Conservation (phyloP, 2,329 filamentous ascomycete genomes). For the Clonostachys sp. region DNA sequence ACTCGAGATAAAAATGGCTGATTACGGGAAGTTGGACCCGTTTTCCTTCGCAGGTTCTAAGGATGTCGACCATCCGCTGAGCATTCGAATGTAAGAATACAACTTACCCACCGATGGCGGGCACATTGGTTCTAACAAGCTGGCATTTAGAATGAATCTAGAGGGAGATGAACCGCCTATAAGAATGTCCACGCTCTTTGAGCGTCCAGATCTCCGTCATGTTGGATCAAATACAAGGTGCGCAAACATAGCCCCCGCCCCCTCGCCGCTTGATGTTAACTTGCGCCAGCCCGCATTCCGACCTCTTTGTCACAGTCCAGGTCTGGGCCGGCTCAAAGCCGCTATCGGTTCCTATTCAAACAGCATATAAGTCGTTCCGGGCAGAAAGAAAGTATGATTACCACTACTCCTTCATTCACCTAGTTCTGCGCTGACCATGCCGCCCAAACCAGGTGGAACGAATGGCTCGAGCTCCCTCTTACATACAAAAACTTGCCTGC, state of each 20-base stretch:
- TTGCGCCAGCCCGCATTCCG: constrained; percentile 64
- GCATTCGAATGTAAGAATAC: constrained; percentile 54
- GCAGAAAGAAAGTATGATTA: constrained; percentile 52
- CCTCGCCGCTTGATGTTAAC: not conserved
- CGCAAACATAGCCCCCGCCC: constrained; percentile 2
- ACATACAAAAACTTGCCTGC: constrained; percentile 77
- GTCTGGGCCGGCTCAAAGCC: constrained; percentile 96
- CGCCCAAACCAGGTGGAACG: constrained; percentile 67
- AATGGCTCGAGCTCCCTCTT: constrained; percentile 89
- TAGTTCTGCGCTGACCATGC: not conserved
- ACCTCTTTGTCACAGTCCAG: constrained; percentile 89
- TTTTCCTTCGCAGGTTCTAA: constrained; percentile 94
- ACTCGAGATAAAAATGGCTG: constrained; percentile 23
- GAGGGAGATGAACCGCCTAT: constrained; percentile 36
- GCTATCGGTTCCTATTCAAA: constrained; percentile 86
- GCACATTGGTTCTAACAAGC: constrained; percentile 9
- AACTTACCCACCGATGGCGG: constrained; percentile 1
- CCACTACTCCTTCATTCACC: not conserved
- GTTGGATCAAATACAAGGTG: constrained; percentile 81
- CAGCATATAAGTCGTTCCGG: constrained; percentile 87
- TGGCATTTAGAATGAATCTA: constrained; percentile 36
- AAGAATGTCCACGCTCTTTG: constrained; percentile 65
- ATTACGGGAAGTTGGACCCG: constrained; percentile 69
- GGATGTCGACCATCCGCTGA: constrained; percentile 70
- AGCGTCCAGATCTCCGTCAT: constrained; percentile 76